These are phyloP conservation scores for Striga hermonthica DNA, from an alignment of 305 asterid genomes.

Conservation along the genomic window DNA sequence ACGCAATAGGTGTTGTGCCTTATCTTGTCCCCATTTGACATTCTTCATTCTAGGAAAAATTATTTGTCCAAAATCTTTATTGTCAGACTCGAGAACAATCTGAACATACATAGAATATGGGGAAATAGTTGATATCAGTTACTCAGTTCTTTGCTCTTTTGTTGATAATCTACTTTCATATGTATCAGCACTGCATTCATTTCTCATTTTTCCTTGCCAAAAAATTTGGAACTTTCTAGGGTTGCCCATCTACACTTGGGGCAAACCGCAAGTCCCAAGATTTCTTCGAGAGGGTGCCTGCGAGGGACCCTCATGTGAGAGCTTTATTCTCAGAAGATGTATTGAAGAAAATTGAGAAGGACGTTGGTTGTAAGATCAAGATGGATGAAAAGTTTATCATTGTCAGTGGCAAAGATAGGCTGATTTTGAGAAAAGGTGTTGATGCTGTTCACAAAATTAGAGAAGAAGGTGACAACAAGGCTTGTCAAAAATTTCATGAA, in stretches of 20 bases:
- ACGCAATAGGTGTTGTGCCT: too few relatives aligned
- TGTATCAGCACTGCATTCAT: background rate
- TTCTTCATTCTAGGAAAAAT: too few relatives aligned
- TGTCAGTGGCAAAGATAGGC: constrained; percentile 95
- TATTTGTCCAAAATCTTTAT: background rate
- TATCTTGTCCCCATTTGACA: too few relatives aligned
- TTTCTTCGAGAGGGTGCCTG: constrained; percentile 91
- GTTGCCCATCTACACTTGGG: constrained; percentile 97
- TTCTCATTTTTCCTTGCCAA: constrained; percentile 21
- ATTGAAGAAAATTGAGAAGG: constrained; percentile 79
- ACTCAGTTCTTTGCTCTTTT: too few relatives aligned
- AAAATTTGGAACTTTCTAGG: constrained; percentile 43
- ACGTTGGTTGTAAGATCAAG: constrained; percentile 87
- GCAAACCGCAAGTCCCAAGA: constrained; percentile 94
- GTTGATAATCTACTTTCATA: constrained; percentile 3
- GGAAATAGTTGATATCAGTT: too few relatives aligned
- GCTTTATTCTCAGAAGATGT: constrained; percentile 79
- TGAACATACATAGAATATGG: too few relatives aligned
- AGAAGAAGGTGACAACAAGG: constrained; percentile 46
- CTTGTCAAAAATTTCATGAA: constrained; percentile 27
- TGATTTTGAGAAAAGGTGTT: constrained; percentile 79
- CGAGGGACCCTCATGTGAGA: constrained; percentile 84
- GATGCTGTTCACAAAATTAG: constrained; percentile 87
- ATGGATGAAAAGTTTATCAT: constrained; percentile 88
- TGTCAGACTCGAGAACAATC: background rate